Conservation (phyloP, 106 monocot genomes). For the Gastrodia elata region DNA sequence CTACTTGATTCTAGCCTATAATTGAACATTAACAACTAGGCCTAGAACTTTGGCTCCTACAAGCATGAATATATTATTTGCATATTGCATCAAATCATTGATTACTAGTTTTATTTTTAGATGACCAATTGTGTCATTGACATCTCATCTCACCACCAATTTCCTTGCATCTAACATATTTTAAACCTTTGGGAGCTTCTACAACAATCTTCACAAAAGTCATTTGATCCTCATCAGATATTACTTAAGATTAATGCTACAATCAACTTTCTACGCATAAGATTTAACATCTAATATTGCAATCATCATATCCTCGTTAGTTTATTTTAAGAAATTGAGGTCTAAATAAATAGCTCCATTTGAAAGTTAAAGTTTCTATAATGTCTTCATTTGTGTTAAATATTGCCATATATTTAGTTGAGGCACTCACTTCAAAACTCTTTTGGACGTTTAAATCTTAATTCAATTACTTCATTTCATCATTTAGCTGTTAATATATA, state of each 20-base stretch:
- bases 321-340: neutral
- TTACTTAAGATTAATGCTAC: neutral
- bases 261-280: neutral
- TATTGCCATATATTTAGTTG: neutral
- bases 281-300: neutral
- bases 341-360: neutral
- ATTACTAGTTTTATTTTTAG: too few relatives aligned
- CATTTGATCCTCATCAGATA: neutral
- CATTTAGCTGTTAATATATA: neutral
- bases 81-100: too few relatives aligned
- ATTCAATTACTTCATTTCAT: neutral
- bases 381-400: neutral
- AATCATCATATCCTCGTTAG: neutral
- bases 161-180: neutral
- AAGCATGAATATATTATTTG: neutral
- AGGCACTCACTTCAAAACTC: neutral
- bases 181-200: neutral
- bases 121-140: neutral
- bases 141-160: neutral
- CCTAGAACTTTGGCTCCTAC: neutral
- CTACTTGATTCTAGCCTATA: neutral
- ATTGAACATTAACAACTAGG: neutral
- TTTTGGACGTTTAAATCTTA: neutral
- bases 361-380: neutral
- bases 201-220: neutral